These are phyloP conservation scores for Stephania japonica DNA, from an alignment of 164 flowering plant genomes.

Conservation along the genomic window DNA sequence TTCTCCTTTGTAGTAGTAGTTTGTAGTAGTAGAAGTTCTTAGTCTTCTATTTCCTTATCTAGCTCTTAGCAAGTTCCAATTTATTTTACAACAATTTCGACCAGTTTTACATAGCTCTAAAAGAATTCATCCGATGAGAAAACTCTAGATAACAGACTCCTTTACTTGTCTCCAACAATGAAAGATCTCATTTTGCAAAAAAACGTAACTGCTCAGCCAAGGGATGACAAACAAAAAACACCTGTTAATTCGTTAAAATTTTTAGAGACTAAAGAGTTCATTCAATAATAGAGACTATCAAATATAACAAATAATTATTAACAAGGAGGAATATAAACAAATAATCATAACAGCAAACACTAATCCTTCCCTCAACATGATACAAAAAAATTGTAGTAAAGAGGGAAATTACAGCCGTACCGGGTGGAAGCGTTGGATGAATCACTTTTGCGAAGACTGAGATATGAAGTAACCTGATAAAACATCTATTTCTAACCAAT, in stretches of 20 bases:
- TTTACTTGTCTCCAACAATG: not conserved
- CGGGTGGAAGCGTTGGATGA: not conserved
- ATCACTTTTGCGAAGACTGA: not conserved
- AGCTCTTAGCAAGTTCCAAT: no score
- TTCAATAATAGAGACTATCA: not conserved
- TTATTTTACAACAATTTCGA: no score
- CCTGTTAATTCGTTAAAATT: not conserved
- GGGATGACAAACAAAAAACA: not conserved
- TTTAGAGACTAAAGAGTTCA: not conserved
- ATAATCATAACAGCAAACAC: not conserved
- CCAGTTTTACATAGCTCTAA: no score
- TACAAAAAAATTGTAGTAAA: not conserved
- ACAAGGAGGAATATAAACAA: not conserved
- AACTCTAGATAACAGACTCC: not conserved
- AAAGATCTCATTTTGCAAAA: not conserved
- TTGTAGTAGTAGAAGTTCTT: no score
- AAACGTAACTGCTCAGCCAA: not conserved
- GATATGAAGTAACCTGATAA: not conserved
- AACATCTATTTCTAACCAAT: not conserved
- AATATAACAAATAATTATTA: not conserved
- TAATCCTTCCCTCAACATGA: not conserved
- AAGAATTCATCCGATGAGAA: no score
- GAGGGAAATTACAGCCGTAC: not conserved
- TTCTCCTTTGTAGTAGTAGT: no score
- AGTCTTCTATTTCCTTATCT: no score